Base-by-base conservation (phyloP, 1,139 yeast species). In the Scheffersomyces titani region DNA sequence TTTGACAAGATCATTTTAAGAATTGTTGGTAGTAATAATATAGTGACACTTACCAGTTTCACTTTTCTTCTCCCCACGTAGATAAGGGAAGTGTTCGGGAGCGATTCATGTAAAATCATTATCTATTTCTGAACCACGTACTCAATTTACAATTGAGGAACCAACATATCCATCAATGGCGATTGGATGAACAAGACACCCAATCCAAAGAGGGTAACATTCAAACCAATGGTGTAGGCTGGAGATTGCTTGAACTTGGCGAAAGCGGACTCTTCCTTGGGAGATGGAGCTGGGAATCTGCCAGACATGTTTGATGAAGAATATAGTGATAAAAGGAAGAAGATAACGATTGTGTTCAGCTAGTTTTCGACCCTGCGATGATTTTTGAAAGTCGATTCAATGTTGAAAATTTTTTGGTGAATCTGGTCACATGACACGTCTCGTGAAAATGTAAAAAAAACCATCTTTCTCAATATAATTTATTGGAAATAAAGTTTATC, bases 161-260 rank as follows among this genome's bases (percentile, higher is more conserved):
- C 92, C 75, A 89, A 77, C 85, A 87, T 84, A 58, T 89, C 94
- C 91, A 88, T 88, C 69, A 88, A 75, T 63, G 93, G 89, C 51
- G 92, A 87, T 76, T 87, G 91, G 64, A 89, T 84, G 73, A 89
- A 84, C 21, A 85, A 85, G 64, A 88, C 89, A 70, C 94, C 94
- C 52, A 89, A 86, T 59, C 82, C 85, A 68, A 89, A 89, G 61
- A 88, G 78, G 47, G 79, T 81, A 59, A 83, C 85, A 72, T 89
- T 89, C 52, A 88, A 72, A 55, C 85, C 82, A 57, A 88, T 77
- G 59, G 90, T 86, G 76, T 79, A 89, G 24, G 80, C 80, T 60
- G 94, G 94, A 52, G 88, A 75, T 63, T 82, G 81, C 60, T 76
- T 84, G 73, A 88, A 77, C 66, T 81, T 78, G 69, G 82, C 82